Evolutionary conservation across 1,284 basidiomycete genomes (phyloP).

Genomic region (Wallemia hederae): DNA sequence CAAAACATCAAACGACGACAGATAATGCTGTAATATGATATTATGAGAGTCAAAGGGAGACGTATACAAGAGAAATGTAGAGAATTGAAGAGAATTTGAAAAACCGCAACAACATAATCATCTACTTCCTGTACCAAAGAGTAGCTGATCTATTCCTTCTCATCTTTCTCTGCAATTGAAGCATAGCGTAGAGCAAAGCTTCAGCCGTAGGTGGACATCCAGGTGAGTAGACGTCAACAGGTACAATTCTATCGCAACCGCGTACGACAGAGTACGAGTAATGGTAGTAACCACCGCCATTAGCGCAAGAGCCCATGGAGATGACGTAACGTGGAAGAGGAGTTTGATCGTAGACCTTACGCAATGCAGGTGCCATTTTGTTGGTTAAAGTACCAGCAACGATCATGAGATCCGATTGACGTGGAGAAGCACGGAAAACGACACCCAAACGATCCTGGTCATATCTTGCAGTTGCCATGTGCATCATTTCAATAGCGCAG

Average conservation of each 20-base stretch:
- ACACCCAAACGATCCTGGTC: constrained; percentile 95
- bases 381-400: constrained; percentile 97
- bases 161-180: constrained; percentile 95
- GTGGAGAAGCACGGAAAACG: constrained; percentile 91
- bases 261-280: constrained; percentile 97
- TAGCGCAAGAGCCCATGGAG: constrained; percentile 97
- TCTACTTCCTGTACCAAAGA: constrained; percentile 36
- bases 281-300: constrained; percentile 94
- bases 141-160: constrained; percentile 62
- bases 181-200: constrained; percentile 73
- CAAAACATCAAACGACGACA: no score
- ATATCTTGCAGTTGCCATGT: constrained; percentile 94
- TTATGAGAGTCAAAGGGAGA: no score
- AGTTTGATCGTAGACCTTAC: constrained; percentile 24
- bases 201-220: constrained; percentile 80
- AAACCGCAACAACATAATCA: no score
- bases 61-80: no score
- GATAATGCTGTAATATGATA: no score
- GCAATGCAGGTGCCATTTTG: constrained; percentile 95
- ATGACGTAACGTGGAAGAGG: constrained; percentile 57
- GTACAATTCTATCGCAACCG: constrained; percentile 96
- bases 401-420: constrained; percentile 98
- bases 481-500: constrained; percentile 46
- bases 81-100: no score
- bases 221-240: constrained; percentile 89